A percentile compares a stretch with the other conserved stretches of the same genome.
Evolutionary conservation across 1,139 yeast species (phyloP).

Genomic region (Barnettozyma hawaiiensis): DNA sequence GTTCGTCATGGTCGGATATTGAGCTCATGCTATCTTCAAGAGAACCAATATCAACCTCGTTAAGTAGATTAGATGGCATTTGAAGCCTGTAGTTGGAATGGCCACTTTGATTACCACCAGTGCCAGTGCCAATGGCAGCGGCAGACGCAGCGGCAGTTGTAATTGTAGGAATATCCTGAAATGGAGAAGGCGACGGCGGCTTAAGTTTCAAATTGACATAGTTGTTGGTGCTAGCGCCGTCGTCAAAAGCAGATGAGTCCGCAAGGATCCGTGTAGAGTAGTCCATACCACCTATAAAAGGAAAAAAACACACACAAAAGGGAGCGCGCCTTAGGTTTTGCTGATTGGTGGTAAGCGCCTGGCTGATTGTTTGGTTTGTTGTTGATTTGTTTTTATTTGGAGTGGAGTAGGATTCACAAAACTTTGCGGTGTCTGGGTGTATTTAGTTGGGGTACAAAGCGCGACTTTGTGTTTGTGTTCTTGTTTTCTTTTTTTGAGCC

Average conservation of each 20-base stretch:
- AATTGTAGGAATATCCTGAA: not conserved
- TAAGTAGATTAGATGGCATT: not conserved
- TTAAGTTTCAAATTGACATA: constrained; percentile 8
- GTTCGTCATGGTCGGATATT: not conserved
- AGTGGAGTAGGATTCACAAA: no score
- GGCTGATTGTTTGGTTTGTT: not conserved
- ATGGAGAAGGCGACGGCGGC: constrained; percentile 12
- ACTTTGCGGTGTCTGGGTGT: not conserved
- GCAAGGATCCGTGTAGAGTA: constrained; percentile 8
- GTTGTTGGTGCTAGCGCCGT: not conserved
- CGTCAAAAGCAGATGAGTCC: constrained; percentile 4
- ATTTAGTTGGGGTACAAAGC: no score
- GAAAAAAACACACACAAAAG: no score
- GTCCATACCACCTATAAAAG: constrained; percentile 6
- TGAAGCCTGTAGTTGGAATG: not conserved
- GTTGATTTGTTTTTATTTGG: no score
- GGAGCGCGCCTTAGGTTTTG: not conserved
- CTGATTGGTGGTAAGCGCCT: not conserved
- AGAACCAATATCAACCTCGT: not conserved
- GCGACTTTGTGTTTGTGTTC: no score
- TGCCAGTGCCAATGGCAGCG: no score
- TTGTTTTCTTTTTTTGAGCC: no score
- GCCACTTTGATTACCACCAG: no score
- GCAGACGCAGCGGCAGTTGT: not conserved
- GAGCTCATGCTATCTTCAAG: not conserved